Percentiles rank a stretch among this genome's conserved stretches.
These are phyloP conservation scores for Fomitopsis palustris DNA, from an alignment of 1,284 basidiomycete species.

Conservation along the genomic window DNA sequence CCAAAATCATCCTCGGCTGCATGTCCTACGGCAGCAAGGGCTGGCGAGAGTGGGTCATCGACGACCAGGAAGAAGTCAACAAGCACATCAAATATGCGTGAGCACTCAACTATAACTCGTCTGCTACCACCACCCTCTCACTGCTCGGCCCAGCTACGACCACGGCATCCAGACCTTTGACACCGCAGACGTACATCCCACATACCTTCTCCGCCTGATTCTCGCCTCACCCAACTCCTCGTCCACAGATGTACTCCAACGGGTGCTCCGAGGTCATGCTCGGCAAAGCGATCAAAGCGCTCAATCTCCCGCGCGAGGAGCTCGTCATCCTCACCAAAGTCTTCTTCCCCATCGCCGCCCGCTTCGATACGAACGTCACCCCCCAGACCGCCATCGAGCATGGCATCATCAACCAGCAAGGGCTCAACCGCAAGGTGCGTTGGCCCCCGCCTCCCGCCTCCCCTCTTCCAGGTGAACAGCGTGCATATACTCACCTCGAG, in stretches of 20 bases:
- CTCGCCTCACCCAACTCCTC: no score
- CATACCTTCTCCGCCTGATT: no score
- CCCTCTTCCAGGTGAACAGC: no score
- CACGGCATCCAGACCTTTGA: constrained; percentile 50
- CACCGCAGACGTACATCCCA: constrained; percentile 38
- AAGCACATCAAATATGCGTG: no score
- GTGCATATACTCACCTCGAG: background rate
- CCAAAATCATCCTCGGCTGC: no score
- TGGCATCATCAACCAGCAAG: constrained; percentile 22
- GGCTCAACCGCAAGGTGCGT: constrained; percentile 24
- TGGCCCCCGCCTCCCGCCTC: background rate
- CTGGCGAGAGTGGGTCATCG: no score
- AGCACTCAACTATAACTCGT: no score
- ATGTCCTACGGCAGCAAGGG: no score
- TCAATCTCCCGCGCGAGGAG: constrained; percentile 51
- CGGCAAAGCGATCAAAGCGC: constrained; percentile 55
- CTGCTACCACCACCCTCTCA: no score
- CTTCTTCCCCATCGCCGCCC: background rate
- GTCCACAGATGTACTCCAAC: constrained; percentile 38
- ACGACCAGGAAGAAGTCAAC: no score
- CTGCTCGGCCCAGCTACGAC: constrained; percentile 23
- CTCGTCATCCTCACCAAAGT: constrained; percentile 49
- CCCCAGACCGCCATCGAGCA: constrained; percentile 6
- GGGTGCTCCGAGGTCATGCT: constrained; percentile 53
- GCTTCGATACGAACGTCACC: background rate